Evolutionary conservation across 2,329 filamentous ascomycete species (phyloP).

Genomic region (Aulographum hederae): DNA sequence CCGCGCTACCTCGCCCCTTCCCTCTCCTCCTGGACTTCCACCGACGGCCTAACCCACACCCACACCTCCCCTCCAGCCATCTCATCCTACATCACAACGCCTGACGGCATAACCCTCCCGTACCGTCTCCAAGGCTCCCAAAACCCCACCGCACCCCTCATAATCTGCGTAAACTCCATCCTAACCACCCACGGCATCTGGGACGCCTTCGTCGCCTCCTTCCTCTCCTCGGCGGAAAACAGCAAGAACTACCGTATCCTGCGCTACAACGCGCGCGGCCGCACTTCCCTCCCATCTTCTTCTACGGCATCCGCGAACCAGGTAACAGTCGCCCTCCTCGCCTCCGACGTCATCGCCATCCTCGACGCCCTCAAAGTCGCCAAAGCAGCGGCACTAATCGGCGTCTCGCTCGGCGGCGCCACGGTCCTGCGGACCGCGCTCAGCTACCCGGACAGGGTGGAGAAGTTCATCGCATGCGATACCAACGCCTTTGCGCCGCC

Average conservation of each 20-base stretch:
- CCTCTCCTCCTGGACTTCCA: constrained; percentile 31
- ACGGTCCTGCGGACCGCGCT: constrained; percentile 59
- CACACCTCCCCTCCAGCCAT: constrained; percentile 30
- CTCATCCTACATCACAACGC: constrained; percentile 47
- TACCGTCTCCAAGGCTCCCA: constrained; percentile 61
- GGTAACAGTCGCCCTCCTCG: constrained; percentile 42
- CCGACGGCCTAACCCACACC: constrained; percentile 32
- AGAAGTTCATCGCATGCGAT: constrained; percentile 54
- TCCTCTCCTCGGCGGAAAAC: constrained; percentile 31
- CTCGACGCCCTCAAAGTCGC: constrained; percentile 52
- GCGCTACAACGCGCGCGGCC: constrained; percentile 61
- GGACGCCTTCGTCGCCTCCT: constrained; percentile 50
- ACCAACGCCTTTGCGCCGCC: constrained; percentile 57
- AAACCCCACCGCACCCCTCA: constrained; percentile 46
- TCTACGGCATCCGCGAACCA: constrained; percentile 23
- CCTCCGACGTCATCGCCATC: constrained; percentile 47
- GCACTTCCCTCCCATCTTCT: too few species aligned
- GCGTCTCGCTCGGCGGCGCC: constrained; percentile 67
- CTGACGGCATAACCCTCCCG: constrained; percentile 49
- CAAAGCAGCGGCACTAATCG: constrained; percentile 48
- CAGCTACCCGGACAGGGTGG: constrained; percentile 39
- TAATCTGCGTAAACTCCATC: constrained; percentile 66
- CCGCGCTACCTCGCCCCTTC: constrained; percentile 49
- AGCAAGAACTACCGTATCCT: constrained; percentile 53
- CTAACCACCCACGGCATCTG: constrained; percentile 66